Evolutionary conservation across 2,329 filamentous ascomycete species (phyloP).

Genomic region (Ceratocystis ficicola): DNA sequence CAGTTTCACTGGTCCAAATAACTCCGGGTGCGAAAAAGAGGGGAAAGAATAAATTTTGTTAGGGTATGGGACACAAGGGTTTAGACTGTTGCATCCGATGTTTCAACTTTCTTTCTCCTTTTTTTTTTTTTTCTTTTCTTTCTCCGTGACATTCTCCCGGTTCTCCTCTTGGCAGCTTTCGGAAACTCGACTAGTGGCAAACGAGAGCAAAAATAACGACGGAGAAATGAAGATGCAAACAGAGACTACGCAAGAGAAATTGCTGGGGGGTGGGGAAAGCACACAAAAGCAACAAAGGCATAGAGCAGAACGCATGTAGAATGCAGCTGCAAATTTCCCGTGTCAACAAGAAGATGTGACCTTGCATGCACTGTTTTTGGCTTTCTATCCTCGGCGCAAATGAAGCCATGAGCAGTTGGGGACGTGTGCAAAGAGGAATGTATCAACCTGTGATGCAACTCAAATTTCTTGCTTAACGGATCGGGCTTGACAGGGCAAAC

Average conservation of each 20-base stretch:
- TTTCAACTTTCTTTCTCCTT: neutral
- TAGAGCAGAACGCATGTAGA: too few relatives aligned
- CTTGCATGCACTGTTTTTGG: neutral
- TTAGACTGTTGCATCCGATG: neutral
- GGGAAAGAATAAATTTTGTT: neutral
- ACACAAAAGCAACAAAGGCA: too few relatives aligned
- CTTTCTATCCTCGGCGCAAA: neutral
- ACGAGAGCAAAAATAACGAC: neutral
- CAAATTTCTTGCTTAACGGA: too few relatives aligned
- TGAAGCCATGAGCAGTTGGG: too few relatives aligned
- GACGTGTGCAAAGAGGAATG: too few relatives aligned
- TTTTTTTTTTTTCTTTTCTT: neutral
- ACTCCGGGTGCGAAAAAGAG: neutral
- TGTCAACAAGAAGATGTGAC: neutral
- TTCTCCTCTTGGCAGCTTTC: neutral
- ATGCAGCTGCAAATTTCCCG: neutral
- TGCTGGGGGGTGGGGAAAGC: too few relatives aligned
- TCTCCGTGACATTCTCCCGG: neutral
- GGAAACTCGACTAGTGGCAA: neutral
- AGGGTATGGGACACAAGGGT: conserved; percentile 1
- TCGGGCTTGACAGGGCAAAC: neutral
- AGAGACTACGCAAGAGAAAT: neutral
- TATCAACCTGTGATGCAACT: too few relatives aligned
- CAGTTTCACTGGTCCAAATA: neutral
- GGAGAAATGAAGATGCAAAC: neutral